Evolutionary conservation across 371 early-diverging fungal species (phyloP), one percentile per base, ranked within the genome.

Genomic region (Mortierella sp.): DNA sequence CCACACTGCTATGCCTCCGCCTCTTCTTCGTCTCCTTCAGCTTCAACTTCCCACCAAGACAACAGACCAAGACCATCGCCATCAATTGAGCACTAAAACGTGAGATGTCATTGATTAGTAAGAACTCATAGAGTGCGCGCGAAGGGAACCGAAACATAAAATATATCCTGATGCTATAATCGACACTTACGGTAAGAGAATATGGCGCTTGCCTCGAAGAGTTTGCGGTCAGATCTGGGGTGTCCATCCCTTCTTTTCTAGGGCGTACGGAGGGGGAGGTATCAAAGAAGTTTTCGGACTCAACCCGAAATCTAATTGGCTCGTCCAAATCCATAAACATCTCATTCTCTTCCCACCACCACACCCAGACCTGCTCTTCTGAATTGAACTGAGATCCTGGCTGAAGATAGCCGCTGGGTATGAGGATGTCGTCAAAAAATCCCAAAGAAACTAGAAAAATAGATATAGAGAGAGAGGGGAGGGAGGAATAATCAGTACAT

Each of bases 351-450:
- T 95, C 94, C 72, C 90, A 95, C 67, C 89, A 88, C 95, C 96
- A 97, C 8, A 95, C 91, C 97, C 96, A 97, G 39, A 93, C 90
- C 66, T 92, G 92, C 70, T 95, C 93, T 5, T 87, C 88, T 35
- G 88, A 85, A 78, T 94, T 92, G 84, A 92, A 96, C 59, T 88
- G 90, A 16, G 91, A 87, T 52, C 88, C 89, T 1, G 77, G 69
- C 55, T 92, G 94, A 72, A 94, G 86, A 52, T 89, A 86, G 37
- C 83, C 83, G 11, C 90, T 86, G 1, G 97, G 96, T 47, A 98
- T 93, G 59, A 86, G 78, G 20, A 98, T 96, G 84, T 98, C 98
- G 83, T 96, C 96, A 83, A 98, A 97, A 73, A 97, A 98, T 16
- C 93, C 94, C 83, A 97, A 80, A 0, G 96, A 90, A 5, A 96